These are phyloP conservation scores for Tardiomyces digboiensis DNA, from an alignment of 1,139 yeast genomes.

Conservation along the genomic window DNA sequence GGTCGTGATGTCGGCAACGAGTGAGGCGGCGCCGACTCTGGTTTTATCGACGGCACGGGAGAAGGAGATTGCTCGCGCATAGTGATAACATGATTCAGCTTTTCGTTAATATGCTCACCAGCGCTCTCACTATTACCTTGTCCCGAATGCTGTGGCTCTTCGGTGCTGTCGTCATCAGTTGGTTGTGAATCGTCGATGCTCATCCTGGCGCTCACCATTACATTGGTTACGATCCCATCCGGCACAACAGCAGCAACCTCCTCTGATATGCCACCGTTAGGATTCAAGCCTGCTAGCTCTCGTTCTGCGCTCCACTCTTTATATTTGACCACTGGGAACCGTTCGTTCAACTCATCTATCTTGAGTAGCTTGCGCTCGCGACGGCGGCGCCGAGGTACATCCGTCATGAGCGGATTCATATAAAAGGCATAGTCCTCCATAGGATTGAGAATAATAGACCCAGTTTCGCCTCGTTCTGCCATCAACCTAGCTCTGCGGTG, in stretches of 20 bases:
- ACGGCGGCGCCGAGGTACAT: slow-evolving; percentile 6
- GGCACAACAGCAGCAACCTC: slow-evolving; percentile 5
- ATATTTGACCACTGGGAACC: slow-evolving; percentile 60
- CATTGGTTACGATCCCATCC: not conserved
- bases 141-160: not conserved
- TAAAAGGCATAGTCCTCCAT: slow-evolving; percentile 12
- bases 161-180: not conserved
- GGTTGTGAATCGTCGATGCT: no score
- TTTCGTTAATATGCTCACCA: not conserved
- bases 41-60: no score
- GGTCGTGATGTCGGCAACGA: no score
- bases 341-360: slow-evolving; percentile 48
- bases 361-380: slow-evolving; percentile 31
- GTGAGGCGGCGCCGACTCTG: no score
- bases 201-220: not conserved
- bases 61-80: no score
- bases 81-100: no score
- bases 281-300: slow-evolving; percentile 13
- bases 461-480: not conserved
- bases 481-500: slow-evolving; percentile 12
- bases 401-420: slow-evolving; percentile 13
- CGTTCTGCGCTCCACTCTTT: slow-evolving; percentile 21
- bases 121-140: no score
- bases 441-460: not conserved
- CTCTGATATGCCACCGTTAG: slow-evolving; percentile 18